Evolutionary conservation across 352 stramenopile genomes (phyloP).

Genomic region (Globisporangium nodosum): DNA sequence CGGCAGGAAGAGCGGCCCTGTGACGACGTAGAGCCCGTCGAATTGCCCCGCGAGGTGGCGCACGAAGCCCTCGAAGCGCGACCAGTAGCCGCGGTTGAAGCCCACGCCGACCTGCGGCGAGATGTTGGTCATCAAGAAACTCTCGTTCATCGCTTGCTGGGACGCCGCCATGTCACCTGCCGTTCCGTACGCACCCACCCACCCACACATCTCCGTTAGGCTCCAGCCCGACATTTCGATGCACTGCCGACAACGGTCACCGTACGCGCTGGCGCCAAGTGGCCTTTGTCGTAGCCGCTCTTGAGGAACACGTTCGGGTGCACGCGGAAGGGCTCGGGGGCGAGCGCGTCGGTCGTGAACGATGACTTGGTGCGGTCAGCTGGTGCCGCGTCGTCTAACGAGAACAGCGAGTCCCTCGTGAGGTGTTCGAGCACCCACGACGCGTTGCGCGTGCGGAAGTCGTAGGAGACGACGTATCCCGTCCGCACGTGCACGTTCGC

Average conservation of each 20-base stretch:
- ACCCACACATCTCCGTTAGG: not conserved
- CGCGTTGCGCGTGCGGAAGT: conserved; percentile 79
- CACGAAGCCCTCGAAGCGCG: conserved; percentile 81
- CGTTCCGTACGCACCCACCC: not conserved
- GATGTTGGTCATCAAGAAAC: conserved; percentile 95
- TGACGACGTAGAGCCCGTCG: conserved; percentile 87
- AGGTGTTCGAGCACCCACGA: conserved; percentile 85
- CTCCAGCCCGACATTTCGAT: not conserved
- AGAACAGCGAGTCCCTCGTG: conserved; percentile 62
- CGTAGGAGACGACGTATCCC: conserved; percentile 82
- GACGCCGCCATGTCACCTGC: conserved; percentile 83
- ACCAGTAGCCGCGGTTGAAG: conserved; percentile 89
- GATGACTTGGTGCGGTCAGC: conserved; percentile 70
- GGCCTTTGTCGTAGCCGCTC: conserved; percentile 93
- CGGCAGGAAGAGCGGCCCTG: conserved; percentile 92
- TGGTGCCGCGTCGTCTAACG: conserved; percentile 40
- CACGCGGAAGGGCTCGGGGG: conserved; percentile 79
- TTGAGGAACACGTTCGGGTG: conserved; percentile 86
- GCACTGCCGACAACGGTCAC: not conserved
- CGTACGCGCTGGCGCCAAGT: conserved; percentile 87
- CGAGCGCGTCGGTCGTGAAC: conserved; percentile 79
- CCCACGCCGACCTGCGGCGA: conserved; percentile 87
- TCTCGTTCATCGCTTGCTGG: conserved; percentile 87
- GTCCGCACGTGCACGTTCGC: conserved; percentile 66
- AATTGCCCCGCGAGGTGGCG: conserved; percentile 75